phyloP scores from a whole-genome alignment of 176 grass and related monocot species.

The Cymbopogon citratus region DNA sequence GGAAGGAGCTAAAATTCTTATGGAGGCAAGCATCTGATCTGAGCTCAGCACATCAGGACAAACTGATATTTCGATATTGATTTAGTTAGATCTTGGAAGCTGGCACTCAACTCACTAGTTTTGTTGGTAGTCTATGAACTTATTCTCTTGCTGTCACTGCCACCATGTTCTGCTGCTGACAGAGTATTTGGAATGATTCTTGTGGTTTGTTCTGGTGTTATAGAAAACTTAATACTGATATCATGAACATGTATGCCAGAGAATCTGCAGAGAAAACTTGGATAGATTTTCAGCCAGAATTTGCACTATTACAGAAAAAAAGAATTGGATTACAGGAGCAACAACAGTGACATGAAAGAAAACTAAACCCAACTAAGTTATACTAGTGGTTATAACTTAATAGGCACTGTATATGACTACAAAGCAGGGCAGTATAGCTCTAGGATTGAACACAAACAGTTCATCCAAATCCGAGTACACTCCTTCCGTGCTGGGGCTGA shows the following conservation, averaged over 20 bases:
- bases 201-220: not conserved
- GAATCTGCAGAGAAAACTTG: not conserved
- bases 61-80: not conserved
- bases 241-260: not conserved
- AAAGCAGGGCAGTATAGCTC: constrained; percentile 86
- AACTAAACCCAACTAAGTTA: not conserved
- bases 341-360: not conserved
- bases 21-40: constrained; percentile 18
- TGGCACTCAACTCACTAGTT: constrained; percentile 15
- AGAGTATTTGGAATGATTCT: not conserved
- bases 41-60: constrained; percentile 21
- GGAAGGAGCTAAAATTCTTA: constrained; percentile 14
- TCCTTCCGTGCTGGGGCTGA: constrained; percentile 23
- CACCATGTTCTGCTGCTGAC: not conserved
- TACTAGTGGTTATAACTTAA: constrained; percentile 2
- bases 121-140: constrained; percentile 3
- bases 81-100: constrained; percentile 35
- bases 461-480: constrained; percentile 58
- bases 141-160: constrained; percentile 17
- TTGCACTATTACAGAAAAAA: not conserved
- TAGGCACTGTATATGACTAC: constrained; percentile 71
- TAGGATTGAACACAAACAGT: constrained; percentile 60
- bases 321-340: not conserved
- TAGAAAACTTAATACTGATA: not conserved
- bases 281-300: not conserved